These are phyloP conservation scores for Hypoxylon sp. DNA, from an alignment of 2,329 filamentous ascomycete species.

Conservation along the genomic window DNA sequence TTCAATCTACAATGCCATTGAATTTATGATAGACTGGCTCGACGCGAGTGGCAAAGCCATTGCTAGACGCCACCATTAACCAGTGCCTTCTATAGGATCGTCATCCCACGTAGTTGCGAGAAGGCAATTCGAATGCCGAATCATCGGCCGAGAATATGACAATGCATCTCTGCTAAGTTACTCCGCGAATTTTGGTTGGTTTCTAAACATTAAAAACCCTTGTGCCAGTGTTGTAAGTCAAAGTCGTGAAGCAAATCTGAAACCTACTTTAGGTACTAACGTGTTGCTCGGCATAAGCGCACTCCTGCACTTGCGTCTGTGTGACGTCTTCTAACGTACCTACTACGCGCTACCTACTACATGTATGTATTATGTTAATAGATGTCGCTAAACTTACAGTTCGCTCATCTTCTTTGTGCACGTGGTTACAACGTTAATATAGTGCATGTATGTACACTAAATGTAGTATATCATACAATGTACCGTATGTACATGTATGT, in stretches of 20 bases:
- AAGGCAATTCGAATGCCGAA: neutral
- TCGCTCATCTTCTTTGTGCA: neutral
- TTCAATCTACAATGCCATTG: neutral
- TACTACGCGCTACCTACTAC: neutral
- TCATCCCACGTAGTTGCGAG: neutral
- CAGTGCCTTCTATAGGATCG: neutral
- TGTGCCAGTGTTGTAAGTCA: constrained; percentile 3
- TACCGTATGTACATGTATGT: too few relatives aligned
- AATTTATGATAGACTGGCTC: neutral
- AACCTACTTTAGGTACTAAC: constrained; percentile 51
- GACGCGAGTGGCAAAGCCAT: neutral
- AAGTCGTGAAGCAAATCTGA: constrained; percentile 60
- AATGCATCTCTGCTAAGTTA: neutral
- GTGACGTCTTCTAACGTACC: constrained; percentile 17
- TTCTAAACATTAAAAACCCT: neutral
- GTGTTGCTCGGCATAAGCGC: constrained; percentile 13
- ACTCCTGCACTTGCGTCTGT: neutral
- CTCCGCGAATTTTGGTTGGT: neutral
- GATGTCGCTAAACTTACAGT: constrained; percentile 1
- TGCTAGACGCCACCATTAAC: neutral
- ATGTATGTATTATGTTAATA: neutral
- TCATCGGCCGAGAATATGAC: neutral
- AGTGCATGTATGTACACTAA: too few relatives aligned
- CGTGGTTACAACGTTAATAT: neutral
- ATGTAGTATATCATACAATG: too few relatives aligned